Base-by-base conservation (phyloP, 257 asterid species). In the Forsythia suspensa region DNA sequence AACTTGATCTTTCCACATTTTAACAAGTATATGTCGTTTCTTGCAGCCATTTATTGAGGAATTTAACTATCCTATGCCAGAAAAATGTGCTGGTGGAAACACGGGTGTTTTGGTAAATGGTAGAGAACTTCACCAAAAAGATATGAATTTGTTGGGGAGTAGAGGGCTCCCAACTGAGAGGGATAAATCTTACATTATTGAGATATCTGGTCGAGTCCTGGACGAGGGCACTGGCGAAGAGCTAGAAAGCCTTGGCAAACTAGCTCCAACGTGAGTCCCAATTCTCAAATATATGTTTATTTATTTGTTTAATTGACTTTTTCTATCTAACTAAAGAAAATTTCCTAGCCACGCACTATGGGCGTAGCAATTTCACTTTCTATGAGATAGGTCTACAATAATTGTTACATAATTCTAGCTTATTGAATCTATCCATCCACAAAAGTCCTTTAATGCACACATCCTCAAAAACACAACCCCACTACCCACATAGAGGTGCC, bases 1-100 rank as follows among this genome's bases (percentile, higher is more conserved):
- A 2, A 20, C 10, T 41, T 55, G 11, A 55, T 71, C 70, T 37
- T 42, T 69, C 57, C 70, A 8, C 21, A 5, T 46, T 69, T 59
- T 77, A 73, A 70, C 46, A 3, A 43, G 75, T 69, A 15, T 51
- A 55, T 36, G 15, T 87, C 21, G 5, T 80, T 80, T 77, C 80
- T 77, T 89, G 88, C 90, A 95, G 99, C 99, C 98, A 11, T 90
- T 88, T 71, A 93, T 95, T 10, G 94, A 92, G 82, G 97, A 91
- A 74, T 93, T 95, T 74, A 91, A 95, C 84, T 84, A 86, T 83
- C 98, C 96, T 24, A 83, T 95, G 93, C 92, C 92, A 1, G 92
- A 88, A 69, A 73, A 84, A 21, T 95, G 99, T 79, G 81, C 93
- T 20, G 94, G 91, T 72, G 99, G 99, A 79, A 88, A 85, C 81